Evolutionary conservation across 306 rosid genomes (phyloP), one percentile per base, ranked within the genome.

Genomic region (Cajanus cajan): DNA sequence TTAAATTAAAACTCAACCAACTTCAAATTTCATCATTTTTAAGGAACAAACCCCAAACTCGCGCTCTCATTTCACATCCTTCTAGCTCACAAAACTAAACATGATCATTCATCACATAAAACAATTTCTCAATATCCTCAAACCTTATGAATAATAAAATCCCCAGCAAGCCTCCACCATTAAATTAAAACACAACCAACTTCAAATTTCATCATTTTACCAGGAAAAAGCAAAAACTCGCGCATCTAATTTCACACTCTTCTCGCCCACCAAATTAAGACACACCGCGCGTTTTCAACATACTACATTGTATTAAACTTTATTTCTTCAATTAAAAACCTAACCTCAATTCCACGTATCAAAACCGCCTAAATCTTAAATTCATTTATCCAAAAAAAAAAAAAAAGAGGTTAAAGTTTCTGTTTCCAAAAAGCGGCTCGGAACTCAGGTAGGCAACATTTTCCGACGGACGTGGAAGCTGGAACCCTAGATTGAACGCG

Each of bases 1-100:
- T 7, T 45, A 25, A 57, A 68, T 54, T 15, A 69, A 61, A 76
- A 48, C 57, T 22, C 54, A n/a, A 71, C 24, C 31, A 72, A 71
- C 61, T 41, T 71, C 11, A 66, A 59, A 59, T 12, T 2, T 59
- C 77, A 58, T 51, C 58, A 81, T 67, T 48, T 47, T 3, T 40
- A 24, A 52, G 28, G 28, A 50, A 28, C 36, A 40, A 73, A 80
- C 21, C 25, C 54, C 24, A 74, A 34, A 15, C 13, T 48, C 3
- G 34, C 6, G 0, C 50, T n/a, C n/a, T n/a, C n/a, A n/a, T n/a
- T n/a, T n/a, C n/a, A n/a, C n/a, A n/a, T n/a, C n/a, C n/a, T n/a
- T n/a, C n/a, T n/a, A n/a, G n/a, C n/a, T n/a, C n/a, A n/a, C n/a
- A n/a, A n/a, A n/a, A n/a, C n/a, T n/a, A n/a, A n/a, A n/a, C n/a